Evolutionary conservation across 495 filamentous ascomycete genomes (phyloP), one percentile per base, ranked within the genome.

Genomic region (Talaromyces thailandensis): DNA sequence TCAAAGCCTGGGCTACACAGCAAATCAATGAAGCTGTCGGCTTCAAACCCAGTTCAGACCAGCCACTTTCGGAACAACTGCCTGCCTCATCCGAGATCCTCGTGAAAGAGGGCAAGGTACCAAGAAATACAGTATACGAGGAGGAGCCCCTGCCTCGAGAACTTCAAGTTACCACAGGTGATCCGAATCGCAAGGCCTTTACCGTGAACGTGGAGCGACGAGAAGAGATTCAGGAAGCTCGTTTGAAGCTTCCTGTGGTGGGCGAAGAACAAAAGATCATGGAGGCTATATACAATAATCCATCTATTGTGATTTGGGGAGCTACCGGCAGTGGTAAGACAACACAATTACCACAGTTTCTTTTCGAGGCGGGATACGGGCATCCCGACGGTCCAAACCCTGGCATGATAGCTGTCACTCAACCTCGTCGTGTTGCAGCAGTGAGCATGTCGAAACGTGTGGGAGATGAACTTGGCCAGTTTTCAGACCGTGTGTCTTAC

Each of bases 261-360:
- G 89, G 89, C 1, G 94, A 98, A 68, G 94, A 98, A 69, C 94
- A 98, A 67, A 92, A 89, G 66, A 96, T 98, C 24, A 98, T 98
- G 94, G 94, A 98, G 77, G 92, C 93, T 3, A 92, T 98, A 18
- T 85, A 95, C 70, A 91, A 93, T 68, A 89, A 96, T 71, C 79
- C 91, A 52, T 82, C 87, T 0, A 88, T 96, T 0, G 88, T 98
- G 18, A 86, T 98, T n/a, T 97, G 92, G 74, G 94, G 95, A 71
- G 87, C 92, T 9, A 98, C 94, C 60, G 94, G 94, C 70, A 96
- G 91, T 66, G 94, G 94, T 70, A 98, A 98, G 70, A 98, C 95
- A 0, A 98, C 94, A 0, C 94, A 98, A 71, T 83, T 98, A 9
- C 94, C 94, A 2, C 94, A 98, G 71, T 98, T 98, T 64, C 75